Evolutionary conservation across 2,329 filamentous ascomycete genomes (phyloP).

Genomic region (Fusarium hainanense): DNA sequence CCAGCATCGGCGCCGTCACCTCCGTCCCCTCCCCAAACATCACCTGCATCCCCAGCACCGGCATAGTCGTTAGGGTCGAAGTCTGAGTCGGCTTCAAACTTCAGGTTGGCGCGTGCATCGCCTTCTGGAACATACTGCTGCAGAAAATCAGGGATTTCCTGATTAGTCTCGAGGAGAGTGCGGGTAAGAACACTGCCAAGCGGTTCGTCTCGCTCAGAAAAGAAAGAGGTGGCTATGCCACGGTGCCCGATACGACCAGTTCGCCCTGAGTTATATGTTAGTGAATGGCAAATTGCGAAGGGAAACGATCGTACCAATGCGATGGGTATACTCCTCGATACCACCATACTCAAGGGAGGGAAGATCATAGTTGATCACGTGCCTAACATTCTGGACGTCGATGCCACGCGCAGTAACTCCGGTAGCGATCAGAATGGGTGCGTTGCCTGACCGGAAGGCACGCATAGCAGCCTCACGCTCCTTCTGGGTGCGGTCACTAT

Average conservation of each 20-base stretch:
- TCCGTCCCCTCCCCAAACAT: slow-evolving; percentile 23
- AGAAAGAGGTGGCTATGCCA: slow-evolving; percentile 90
- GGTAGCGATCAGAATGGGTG: slow-evolving; percentile 86
- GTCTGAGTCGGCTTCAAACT: slow-evolving; percentile 67
- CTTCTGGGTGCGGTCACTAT: slow-evolving; percentile 84
- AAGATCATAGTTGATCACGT: slow-evolving; percentile 94
- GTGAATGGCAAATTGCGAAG: not conserved
- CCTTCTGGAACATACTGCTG: slow-evolving; percentile 70
- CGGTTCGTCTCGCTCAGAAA: slow-evolving; percentile 78
- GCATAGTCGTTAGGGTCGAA: slow-evolving; percentile 57
- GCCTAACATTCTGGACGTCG: slow-evolving; percentile 86
- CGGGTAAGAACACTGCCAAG: slow-evolving; percentile 81
- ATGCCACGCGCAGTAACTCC: slow-evolving; percentile 89
- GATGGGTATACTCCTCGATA: slow-evolving; percentile 92
- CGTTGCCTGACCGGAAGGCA: slow-evolving; percentile 78
- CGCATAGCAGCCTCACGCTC: slow-evolving; percentile 94
- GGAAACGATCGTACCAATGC: slow-evolving; percentile 77
- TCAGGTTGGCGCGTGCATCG: slow-evolving; percentile 57
- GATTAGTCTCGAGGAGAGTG: slow-evolving; percentile 81
- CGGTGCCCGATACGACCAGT: slow-evolving; percentile 92
- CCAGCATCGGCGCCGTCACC: not conserved
- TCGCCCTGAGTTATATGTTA: slow-evolving; percentile 67
- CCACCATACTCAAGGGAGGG: slow-evolving; percentile 81
- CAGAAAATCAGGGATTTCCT: slow-evolving; percentile 86
- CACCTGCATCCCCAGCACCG: slow-evolving; percentile 42